phyloP scores from a whole-genome alignment of 371 early-diverging fungal genomes.

The Gilbertella persicaria region DNA sequence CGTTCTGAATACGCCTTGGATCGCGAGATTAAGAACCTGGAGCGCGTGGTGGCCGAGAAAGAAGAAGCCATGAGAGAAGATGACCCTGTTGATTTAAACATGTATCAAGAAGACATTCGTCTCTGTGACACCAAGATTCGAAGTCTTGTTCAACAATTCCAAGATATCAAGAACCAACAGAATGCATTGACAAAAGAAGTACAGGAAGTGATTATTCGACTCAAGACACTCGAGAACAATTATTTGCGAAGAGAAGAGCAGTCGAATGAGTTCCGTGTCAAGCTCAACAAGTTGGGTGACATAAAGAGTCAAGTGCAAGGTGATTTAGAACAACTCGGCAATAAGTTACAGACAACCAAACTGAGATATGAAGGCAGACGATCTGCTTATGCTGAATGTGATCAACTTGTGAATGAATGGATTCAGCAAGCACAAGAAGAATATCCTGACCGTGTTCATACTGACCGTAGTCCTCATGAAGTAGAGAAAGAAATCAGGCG shows the following conservation, averaged over 20 bases:
- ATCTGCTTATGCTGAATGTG: background rate
- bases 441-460: conserved; percentile 67
- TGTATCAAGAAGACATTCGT: conserved; percentile 49
- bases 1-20: background rate
- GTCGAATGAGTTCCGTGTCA: background rate
- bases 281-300: conserved; percentile 12
- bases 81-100: conserved; percentile 65
- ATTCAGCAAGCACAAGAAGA: conserved; percentile 54
- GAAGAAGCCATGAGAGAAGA: conserved; percentile 60
- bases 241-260: conserved; percentile 8
- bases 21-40: conserved; percentile 5
- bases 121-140: conserved; percentile 16
- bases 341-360: background rate
- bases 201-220: conserved; percentile 4
- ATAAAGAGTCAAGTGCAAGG: background rate
- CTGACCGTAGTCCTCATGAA: conserved; percentile 42
- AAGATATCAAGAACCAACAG: conserved; percentile 5
- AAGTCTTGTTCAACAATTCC: conserved; percentile 15
- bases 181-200: background rate
- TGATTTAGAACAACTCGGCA: background rate
- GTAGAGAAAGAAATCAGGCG: conserved; percentile 46
- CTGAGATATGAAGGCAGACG: conserved; percentile 8
- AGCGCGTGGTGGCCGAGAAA: conserved; percentile 14
- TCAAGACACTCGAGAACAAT: conserved; percentile 12
- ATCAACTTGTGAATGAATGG: conserved; percentile 32